These are phyloP conservation scores for Penicillium sp. DNA, from an alignment of 2,329 filamentous ascomycete genomes.

Conservation along the genomic window DNA sequence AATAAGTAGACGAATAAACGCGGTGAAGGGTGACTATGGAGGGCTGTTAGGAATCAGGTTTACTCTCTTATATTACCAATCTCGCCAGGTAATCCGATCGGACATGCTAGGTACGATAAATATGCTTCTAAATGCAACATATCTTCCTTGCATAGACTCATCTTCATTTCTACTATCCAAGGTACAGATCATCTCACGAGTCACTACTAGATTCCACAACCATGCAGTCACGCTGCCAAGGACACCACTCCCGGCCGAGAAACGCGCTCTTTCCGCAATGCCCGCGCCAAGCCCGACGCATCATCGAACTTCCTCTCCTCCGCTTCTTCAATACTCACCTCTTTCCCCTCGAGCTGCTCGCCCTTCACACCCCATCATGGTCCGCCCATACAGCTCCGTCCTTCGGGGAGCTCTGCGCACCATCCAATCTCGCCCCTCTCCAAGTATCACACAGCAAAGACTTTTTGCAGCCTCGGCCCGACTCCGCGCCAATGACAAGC, in stretches of 20 bases:
- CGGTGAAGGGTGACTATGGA: too few species aligned
- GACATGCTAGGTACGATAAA: background rate
- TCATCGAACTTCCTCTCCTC: slow-evolving; percentile 4
- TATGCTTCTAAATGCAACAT: background rate
- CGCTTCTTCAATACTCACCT: slow-evolving; percentile 1
- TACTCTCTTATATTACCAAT: too few species aligned
- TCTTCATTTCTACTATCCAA: too few species aligned
- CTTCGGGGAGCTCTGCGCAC: slow-evolving; percentile 24
- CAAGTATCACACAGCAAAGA: slow-evolving; percentile 18
- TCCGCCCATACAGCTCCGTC: slow-evolving; percentile 19
- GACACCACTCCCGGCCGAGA: background rate
- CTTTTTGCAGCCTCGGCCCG: slow-evolving; percentile 26
- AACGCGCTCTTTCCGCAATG: background rate
- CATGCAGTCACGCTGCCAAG: background rate
- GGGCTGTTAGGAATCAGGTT: too few species aligned
- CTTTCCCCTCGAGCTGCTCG: background rate
- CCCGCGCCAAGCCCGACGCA: slow-evolving; percentile 14
- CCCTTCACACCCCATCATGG: slow-evolving; percentile 22
- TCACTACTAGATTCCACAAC: background rate
- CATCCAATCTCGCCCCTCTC: slow-evolving; percentile 13
- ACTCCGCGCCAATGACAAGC: slow-evolving; percentile 30
- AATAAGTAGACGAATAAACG: too few species aligned
- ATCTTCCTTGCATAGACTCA: background rate
- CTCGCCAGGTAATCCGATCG: background rate
- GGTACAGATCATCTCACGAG: background rate